Evolutionary conservation across 495 filamentous ascomycete species (phyloP).

Genomic region (Penicillium lagena): DNA sequence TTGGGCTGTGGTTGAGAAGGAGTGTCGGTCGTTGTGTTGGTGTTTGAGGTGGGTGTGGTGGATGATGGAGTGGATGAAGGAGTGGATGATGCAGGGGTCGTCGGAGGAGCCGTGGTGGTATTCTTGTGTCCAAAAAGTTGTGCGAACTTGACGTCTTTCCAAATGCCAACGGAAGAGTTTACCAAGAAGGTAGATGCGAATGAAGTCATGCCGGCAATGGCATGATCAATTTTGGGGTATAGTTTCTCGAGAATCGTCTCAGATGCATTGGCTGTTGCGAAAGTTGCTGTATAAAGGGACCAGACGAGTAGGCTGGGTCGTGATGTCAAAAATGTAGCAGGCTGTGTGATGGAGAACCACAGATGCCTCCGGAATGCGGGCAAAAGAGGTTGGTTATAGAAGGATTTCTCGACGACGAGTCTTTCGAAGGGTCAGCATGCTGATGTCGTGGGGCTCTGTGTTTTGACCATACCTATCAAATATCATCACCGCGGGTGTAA

Average conservation of each 20-base stretch:
- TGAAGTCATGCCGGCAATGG: constrained; percentile 35
- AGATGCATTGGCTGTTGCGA: constrained; percentile 75
- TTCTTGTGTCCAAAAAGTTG: constrained; percentile 31
- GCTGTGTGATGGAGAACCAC: constrained; percentile 54
- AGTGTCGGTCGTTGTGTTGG: constrained; percentile 34
- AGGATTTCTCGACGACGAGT: constrained; percentile 79
- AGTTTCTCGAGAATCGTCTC: constrained; percentile 29
- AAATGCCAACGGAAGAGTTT: constrained; percentile 35
- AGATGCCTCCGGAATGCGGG: constrained; percentile 58
- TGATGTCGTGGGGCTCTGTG: no score
- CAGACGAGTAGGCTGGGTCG: constrained; percentile 76
- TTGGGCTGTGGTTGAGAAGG: constrained; percentile 21
- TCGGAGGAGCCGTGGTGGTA: constrained; percentile 11
- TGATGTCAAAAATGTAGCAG: constrained; percentile 63
- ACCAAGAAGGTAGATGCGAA: constrained; percentile 32
- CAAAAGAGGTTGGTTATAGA: constrained; percentile 61
- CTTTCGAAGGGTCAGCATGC: constrained; percentile 11
- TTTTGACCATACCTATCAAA: constrained; percentile 24
- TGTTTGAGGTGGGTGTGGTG: neutral
- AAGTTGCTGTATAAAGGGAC: constrained; percentile 79
- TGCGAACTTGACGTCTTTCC: constrained; percentile 44
- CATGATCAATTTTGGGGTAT: constrained; percentile 42
- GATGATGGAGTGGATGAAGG: constrained; percentile 20
- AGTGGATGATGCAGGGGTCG: constrained; percentile 39
- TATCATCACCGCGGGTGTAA: constrained; percentile 36